phyloP scores from a whole-genome alignment of 208 protist genomes.

The Angomonas deanei region DNA sequence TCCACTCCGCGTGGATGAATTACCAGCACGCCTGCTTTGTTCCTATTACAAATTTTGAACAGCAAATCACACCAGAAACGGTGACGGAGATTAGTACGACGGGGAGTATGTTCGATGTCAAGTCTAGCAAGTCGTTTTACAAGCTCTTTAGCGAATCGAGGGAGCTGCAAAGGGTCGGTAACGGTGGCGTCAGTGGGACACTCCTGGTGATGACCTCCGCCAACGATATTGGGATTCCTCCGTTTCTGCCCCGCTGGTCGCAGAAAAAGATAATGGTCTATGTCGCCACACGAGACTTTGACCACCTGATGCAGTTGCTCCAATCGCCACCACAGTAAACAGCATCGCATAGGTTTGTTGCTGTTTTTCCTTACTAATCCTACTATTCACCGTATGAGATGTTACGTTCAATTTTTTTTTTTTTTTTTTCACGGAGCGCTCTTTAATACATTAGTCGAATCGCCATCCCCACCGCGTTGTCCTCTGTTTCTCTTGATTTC shows the following conservation, averaged over 20 bases:
- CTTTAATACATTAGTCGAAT: no score
- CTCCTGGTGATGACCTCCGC: conserved; percentile 67
- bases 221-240: conserved; percentile 45
- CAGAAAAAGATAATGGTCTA: conserved; percentile 29
- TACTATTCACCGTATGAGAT: no score
- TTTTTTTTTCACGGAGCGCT: no score
- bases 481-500: no score
- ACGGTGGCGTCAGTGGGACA: conserved; percentile 17
- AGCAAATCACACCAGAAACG: conserved; percentile 23
- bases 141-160: conserved; percentile 22
- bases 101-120: conserved; percentile 39
- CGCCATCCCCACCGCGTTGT: no score
- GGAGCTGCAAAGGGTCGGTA: conserved; percentile 1
- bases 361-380: no score
- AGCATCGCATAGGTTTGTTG: no score
- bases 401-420: no score
- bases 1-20: conserved; percentile 27
- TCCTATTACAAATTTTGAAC: conserved; percentile 36
- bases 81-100: conserved; percentile 13
- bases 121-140: conserved; percentile 32
- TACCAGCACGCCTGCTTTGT: conserved; percentile 59
- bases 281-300: conserved; percentile 40
- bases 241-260: conserved; percentile 31
- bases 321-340: background rate
- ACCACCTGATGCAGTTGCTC: conserved; percentile 25